A percentile compares a stretch with the other conserved stretches of the same genome.
phyloP scores from a whole-genome alignment of 345 rosid species.

The Eucalyptus pauciflora region DNA sequence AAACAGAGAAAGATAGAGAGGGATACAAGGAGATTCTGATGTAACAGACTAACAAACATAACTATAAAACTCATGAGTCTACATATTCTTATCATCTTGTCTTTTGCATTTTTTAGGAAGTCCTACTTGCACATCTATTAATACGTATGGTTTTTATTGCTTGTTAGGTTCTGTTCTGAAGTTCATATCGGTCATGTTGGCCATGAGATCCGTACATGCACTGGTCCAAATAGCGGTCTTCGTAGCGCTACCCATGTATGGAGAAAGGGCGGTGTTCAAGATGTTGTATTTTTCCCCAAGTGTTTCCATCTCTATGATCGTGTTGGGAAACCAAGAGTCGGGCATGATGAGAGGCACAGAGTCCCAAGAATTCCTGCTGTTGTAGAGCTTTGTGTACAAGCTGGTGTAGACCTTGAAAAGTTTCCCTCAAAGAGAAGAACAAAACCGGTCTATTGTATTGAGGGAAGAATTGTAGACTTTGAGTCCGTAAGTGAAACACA shows the following conservation, averaged over 20 bases:
- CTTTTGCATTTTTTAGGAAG: neutral
- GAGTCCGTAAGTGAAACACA: constrained; percentile 18
- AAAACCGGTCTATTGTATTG: constrained; percentile 72
- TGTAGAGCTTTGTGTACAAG: constrained; percentile 77
- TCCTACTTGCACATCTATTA: neutral
- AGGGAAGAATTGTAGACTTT: constrained; percentile 85
- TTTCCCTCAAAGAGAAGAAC: constrained; percentile 62
- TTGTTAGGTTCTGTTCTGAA: constrained; percentile 54
- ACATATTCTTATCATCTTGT: neutral
- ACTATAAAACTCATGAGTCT: neutral
- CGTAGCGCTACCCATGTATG: constrained; percentile 70
- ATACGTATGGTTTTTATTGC: neutral
- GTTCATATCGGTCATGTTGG: constrained; percentile 63
- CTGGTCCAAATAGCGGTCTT: constrained; percentile 54
- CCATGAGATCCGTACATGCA: constrained; percentile 70
- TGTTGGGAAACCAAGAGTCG: constrained; percentile 71
- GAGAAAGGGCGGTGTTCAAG: constrained; percentile 51
- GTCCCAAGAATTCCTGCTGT: constrained; percentile 58
- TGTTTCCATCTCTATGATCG: constrained; percentile 81
- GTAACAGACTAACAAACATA: neutral
- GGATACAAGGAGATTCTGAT: neutral
- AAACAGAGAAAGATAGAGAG: neutral
- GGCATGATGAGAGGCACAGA: constrained; percentile 42
- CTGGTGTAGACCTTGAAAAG: constrained; percentile 61
- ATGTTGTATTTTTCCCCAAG: constrained; percentile 54